phyloP scores from a whole-genome alignment of 257 asterid species.

The Solanum chilense region DNA sequence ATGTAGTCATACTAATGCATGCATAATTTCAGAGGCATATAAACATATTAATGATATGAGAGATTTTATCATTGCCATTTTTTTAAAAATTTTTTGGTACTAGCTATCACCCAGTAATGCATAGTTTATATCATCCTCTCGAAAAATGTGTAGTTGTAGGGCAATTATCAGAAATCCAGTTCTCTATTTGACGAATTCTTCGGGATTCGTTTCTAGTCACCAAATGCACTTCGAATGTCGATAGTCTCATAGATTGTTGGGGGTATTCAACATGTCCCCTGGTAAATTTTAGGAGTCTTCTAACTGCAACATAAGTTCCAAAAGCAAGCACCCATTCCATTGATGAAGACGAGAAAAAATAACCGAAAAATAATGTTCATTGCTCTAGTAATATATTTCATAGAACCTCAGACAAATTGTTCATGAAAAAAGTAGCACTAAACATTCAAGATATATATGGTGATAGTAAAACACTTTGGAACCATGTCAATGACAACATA shows the following conservation, averaged over 20 bases:
- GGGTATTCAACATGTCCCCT: constrained; percentile 17
- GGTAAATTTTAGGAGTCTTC: constrained; percentile 25
- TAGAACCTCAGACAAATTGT: constrained; percentile 38
- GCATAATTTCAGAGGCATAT: too few relatives aligned
- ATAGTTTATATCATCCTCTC: too few relatives aligned
- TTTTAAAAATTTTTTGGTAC: too few relatives aligned
- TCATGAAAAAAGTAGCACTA: not conserved
- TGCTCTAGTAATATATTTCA: constrained; percentile 43
- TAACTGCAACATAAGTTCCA: constrained; percentile 59
- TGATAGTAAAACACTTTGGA: not conserved
- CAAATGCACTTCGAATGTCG: constrained; percentile 17
- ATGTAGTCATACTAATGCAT: too few relatives aligned
- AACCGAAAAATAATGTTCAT: constrained; percentile 46
- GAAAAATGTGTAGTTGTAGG: too few relatives aligned
- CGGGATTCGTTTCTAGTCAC: constrained; percentile 60
- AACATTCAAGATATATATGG: not conserved
- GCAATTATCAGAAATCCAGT: constrained; percentile 30
- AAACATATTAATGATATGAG: too few relatives aligned
- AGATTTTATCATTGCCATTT: too few relatives aligned
- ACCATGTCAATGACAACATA: not conserved
- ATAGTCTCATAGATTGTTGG: constrained; percentile 6
- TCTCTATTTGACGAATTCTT: constrained; percentile 56
- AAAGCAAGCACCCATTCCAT: constrained; percentile 44
- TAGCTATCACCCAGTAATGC: too few relatives aligned
- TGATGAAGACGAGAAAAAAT: constrained; percentile 59